These are phyloP conservation scores for Wakefieldia striispora DNA, from an alignment of 768 basidiomycete genomes.

Conservation along the genomic window DNA sequence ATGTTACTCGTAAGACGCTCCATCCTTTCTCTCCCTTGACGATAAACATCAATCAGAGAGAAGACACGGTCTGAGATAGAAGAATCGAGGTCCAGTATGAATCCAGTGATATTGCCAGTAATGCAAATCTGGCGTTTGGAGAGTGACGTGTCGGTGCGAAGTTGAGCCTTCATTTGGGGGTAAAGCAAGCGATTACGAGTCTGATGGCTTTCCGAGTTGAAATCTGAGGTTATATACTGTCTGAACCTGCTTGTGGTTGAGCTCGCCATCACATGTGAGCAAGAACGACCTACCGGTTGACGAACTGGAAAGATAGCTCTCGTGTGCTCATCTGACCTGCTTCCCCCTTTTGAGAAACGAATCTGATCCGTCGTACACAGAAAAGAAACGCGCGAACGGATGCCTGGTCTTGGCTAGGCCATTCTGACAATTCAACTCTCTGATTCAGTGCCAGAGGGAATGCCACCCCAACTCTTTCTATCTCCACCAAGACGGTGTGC, in stretches of 20 bases:
- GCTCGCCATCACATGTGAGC: not conserved
- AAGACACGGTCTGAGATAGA: constrained; percentile 75
- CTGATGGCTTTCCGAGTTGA: constrained; percentile 62
- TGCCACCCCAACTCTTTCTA: constrained; percentile 80
- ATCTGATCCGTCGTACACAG: constrained; percentile 72
- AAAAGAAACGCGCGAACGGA: constrained; percentile 81
- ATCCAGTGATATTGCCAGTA: constrained; percentile 74
- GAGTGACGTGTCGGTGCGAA: constrained; percentile 53
- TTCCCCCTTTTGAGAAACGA: constrained; percentile 71
- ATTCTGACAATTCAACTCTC: constrained; percentile 48
- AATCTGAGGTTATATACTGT: constrained; percentile 68
- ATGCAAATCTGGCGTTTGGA: constrained; percentile 57
- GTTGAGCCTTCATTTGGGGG: constrained; percentile 75
- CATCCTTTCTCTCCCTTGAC: constrained; percentile 75
- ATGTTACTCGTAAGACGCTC: constrained; percentile 58
- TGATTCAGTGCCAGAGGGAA: constrained; percentile 75
- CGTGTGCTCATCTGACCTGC: constrained; percentile 73
- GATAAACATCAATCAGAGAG: constrained; percentile 83
- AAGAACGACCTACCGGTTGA: constrained; percentile 53
- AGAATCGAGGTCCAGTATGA: constrained; percentile 81
- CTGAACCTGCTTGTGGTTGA: constrained; percentile 58
- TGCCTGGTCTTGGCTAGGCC: constrained; percentile 37
- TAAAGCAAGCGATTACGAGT: constrained; percentile 74
- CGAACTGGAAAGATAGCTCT: constrained; percentile 82
- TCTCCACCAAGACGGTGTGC: constrained; percentile 51